These are phyloP conservation scores for Candida sp. DNA, from an alignment of 1,139 yeast species.

Conservation along the genomic window DNA sequence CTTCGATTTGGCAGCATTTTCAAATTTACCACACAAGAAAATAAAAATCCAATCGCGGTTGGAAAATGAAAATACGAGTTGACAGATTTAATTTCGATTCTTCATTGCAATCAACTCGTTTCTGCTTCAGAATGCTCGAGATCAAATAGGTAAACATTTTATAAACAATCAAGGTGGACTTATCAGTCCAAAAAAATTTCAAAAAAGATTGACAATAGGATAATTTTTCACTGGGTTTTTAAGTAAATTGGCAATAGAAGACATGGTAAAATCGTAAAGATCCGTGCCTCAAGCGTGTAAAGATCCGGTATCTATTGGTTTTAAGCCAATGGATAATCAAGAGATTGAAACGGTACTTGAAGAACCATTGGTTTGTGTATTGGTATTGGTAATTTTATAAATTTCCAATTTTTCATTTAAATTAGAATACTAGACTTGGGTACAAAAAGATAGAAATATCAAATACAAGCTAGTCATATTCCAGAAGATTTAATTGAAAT, in stretches of 20 bases:
- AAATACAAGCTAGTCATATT: background rate
- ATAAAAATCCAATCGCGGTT: background rate
- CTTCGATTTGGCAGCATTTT: background rate
- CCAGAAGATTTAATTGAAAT: background rate
- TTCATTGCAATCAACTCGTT: background rate
- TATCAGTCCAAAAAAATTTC: background rate
- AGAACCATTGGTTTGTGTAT: background rate
- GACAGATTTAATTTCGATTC: background rate
- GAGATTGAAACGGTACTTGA: background rate
- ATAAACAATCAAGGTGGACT: background rate
- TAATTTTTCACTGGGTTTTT: background rate
- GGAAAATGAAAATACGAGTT: background rate
- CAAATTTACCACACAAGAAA: background rate
- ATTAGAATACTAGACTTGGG: background rate
- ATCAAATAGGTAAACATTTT: background rate
- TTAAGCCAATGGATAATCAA: background rate
- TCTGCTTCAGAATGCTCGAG: background rate
- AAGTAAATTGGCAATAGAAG: background rate
- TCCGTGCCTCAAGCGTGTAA: constrained; percentile 5
- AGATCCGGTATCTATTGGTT: constrained; percentile 1
- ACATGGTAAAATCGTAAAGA: constrained; percentile 4
- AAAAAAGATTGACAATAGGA: background rate
- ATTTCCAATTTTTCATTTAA: background rate
- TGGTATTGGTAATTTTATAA: background rate
- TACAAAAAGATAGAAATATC: background rate